Percentiles rank a stretch among this genome's conserved stretches.
Evolutionary conservation across 192 early-diverging fungal genomes (phyloP).

Genomic region (Umbelopsis isabellina): DNA sequence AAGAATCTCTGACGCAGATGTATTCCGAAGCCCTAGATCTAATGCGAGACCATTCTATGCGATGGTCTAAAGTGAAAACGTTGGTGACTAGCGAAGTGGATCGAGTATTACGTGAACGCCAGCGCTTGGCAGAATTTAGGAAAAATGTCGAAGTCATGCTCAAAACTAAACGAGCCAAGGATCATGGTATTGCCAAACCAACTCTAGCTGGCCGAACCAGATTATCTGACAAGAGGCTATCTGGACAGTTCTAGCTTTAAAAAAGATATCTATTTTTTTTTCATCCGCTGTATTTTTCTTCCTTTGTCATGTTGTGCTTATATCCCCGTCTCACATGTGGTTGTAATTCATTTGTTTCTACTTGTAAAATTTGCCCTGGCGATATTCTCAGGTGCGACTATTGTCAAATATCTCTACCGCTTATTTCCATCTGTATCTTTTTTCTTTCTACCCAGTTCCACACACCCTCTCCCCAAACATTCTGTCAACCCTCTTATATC

Average conservation of each 20-base stretch:
- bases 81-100: conserved; percentile 12
- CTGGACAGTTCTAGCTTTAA: neutral
- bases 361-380: too few relatives aligned
- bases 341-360: neutral
- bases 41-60: conserved; percentile 18
- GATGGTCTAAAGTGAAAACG: conserved; percentile 7
- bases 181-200: conserved; percentile 18
- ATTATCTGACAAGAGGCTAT: conserved; percentile 8
- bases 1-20: conserved; percentile 20
- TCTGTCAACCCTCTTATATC: neutral
- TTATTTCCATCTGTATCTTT: conserved; percentile 6
- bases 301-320: neutral
- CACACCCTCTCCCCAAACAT: too few relatives aligned
- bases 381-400: neutral
- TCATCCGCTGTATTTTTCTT: neutral
- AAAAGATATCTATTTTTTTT: neutral
- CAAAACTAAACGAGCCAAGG: conserved; percentile 7
- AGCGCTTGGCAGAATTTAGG: conserved; percentile 4
- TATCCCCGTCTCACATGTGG: neutral
- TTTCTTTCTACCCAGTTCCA: neutral
- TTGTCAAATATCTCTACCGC: conserved; percentile 8
- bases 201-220: neutral
- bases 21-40: conserved; percentile 10
- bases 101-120: conserved; percentile 12
- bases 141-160: conserved; percentile 16